phyloP scores from a whole-genome alignment of 1,139 yeast species.

The Torulaspora globosa region DNA sequence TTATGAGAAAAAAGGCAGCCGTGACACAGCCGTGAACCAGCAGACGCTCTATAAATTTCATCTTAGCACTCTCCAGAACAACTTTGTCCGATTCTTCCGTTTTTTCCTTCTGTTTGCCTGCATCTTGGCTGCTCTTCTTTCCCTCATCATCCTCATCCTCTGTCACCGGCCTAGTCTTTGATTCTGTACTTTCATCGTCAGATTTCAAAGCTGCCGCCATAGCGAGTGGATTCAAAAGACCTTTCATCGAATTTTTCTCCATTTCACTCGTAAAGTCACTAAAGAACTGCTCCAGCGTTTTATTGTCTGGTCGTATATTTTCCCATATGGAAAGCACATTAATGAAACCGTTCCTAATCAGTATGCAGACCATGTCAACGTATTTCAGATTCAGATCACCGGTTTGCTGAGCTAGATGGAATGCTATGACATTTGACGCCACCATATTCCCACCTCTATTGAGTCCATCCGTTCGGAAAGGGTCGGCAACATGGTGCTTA shows the following conservation, averaged over 20 bases:
- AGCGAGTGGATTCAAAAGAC: slow-evolving; percentile 77
- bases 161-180: slow-evolving; percentile 4
- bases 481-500: slow-evolving; percentile 35
- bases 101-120: not conserved
- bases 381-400: slow-evolving; percentile 44
- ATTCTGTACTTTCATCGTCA: slow-evolving; percentile 40
- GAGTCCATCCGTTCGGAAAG: slow-evolving; percentile 34
- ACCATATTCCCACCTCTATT: slow-evolving; percentile 54
- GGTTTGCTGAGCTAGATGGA: slow-evolving; percentile 42
- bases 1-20: slow-evolving; percentile 59
- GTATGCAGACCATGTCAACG: slow-evolving; percentile 47
- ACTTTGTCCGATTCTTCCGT: slow-evolving; percentile 1
- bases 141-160: not conserved
- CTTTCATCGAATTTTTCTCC: slow-evolving; percentile 58
- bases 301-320: slow-evolving; percentile 47
- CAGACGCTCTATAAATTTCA: slow-evolving; percentile 49
- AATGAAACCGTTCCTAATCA: slow-evolving; percentile 67
- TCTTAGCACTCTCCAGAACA: slow-evolving; percentile 17
- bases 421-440: slow-evolving; percentile 59
- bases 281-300: slow-evolving; percentile 40
- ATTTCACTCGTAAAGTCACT: slow-evolving; percentile 47
- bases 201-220: slow-evolving; percentile 79
- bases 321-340: slow-evolving; percentile 61
- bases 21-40: slow-evolving; percentile 61
- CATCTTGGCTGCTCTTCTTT: slow-evolving; percentile 2